Evolutionary conservation across 2,329 filamentous ascomycete genomes (phyloP).

Genomic region (Talaromyces sp.): DNA sequence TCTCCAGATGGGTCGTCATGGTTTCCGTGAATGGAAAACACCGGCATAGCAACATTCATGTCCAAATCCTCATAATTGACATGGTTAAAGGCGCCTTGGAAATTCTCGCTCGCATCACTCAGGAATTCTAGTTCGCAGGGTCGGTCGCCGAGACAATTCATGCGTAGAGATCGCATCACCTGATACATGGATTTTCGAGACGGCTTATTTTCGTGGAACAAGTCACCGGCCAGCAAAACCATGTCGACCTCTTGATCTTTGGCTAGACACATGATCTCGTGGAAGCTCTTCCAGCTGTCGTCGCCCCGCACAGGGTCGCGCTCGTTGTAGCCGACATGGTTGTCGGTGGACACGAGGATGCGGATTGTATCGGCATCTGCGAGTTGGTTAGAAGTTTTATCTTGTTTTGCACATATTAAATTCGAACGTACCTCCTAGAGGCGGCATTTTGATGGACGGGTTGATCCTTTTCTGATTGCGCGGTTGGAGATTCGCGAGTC

Average conservation of each 20-base stretch:
- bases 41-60: conserved; percentile 93
- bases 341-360: conserved; percentile 90
- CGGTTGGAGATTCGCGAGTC: neutral
- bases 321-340: conserved; percentile 95
- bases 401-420: neutral
- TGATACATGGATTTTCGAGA: conserved; percentile 94
- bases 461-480: neutral
- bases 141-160: conserved; percentile 92
- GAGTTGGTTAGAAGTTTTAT: neutral
- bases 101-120: conserved; percentile 86
- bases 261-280: conserved; percentile 89
- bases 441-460: conserved; percentile 1
- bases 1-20: conserved; percentile 98
- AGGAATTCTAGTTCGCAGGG: conserved; percentile 93
- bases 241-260: conserved; percentile 91
- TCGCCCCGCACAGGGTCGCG: conserved; percentile 90
- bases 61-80: conserved; percentile 98
- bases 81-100: conserved; percentile 82
- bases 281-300: conserved; percentile 93
- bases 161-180: conserved; percentile 88
- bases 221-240: conserved; percentile 84
- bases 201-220: conserved; percentile 98
- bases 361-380: conserved; percentile 76
- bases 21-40: conserved; percentile 98
- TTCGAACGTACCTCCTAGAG: conserved; percentile 1